phyloP scores from a whole-genome alignment of 345 rosid species.

The Rhodamnia argentea region DNA sequence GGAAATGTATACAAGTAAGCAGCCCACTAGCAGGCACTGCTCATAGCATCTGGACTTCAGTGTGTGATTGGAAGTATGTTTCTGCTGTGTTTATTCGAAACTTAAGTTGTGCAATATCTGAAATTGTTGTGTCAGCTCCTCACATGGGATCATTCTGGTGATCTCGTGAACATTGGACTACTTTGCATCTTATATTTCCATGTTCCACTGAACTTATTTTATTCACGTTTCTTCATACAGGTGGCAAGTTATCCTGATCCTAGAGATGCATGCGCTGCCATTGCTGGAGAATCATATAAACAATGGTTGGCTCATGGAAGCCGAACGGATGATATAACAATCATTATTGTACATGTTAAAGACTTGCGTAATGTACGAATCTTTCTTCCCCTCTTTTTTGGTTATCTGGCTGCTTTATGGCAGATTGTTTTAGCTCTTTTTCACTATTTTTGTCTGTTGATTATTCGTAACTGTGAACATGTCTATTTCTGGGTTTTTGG shows the following conservation, averaged over 20 bases:
- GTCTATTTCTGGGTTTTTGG: background rate
- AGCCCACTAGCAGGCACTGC: background rate
- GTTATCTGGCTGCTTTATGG: background rate
- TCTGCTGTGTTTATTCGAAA: background rate
- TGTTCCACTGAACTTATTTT: background rate
- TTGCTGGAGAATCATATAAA: slow-evolving; percentile 89
- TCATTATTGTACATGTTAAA: slow-evolving; percentile 79
- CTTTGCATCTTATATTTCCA: background rate
- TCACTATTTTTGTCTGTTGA: background rate
- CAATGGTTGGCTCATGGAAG: slow-evolving; percentile 79
- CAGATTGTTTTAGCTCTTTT: background rate
- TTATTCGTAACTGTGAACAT: background rate
- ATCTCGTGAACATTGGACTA: background rate
- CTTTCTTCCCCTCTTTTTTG: background rate
- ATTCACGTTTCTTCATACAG: slow-evolving; percentile 20
- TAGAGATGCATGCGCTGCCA: slow-evolving; percentile 84
- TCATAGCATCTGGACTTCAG: background rate
- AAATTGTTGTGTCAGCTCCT: background rate
- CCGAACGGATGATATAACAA: slow-evolving; percentile 96
- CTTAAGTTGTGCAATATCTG: background rate
- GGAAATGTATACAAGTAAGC: background rate
- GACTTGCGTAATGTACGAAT: slow-evolving; percentile 46
- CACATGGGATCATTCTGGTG: background rate
- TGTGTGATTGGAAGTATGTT: background rate
- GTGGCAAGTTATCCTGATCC: slow-evolving; percentile 69